A percentile compares a stretch with the other conserved stretches of the same genome.
Conservation (phyloP, 2,329 filamentous ascomycete species). For the Hypomyces rosellus region DNA sequence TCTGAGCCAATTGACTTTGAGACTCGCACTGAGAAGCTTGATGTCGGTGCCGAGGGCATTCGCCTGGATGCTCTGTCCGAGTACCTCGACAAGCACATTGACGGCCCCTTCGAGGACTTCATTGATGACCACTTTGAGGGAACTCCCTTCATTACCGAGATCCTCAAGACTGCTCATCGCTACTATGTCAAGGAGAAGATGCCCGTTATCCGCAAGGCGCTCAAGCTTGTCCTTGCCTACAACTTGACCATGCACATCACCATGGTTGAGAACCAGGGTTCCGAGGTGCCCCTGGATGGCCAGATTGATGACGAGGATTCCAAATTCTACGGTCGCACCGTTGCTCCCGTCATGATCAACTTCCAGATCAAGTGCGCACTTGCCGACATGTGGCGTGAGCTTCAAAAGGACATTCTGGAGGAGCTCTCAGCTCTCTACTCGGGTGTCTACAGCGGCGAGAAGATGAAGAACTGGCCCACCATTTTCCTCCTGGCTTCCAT, state of each 20-base stretch:
- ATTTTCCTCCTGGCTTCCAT: constrained; percentile 97
- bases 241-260: constrained; percentile 93
- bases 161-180: constrained; percentile 91
- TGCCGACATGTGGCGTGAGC: constrained; percentile 95
- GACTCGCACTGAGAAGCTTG: constrained; percentile 79
- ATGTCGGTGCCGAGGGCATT: constrained; percentile 83
- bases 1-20: constrained; percentile 76
- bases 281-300: constrained; percentile 70
- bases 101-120: constrained; percentile 85
- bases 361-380: constrained; percentile 98
- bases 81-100: constrained; percentile 92
- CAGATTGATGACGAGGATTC: constrained; percentile 81
- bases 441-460: constrained; percentile 95
- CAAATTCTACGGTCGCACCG: constrained; percentile 82
- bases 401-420: constrained; percentile 93
- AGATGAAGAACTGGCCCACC: constrained; percentile 97
- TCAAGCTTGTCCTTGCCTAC: constrained; percentile 93
- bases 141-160: constrained; percentile 89
- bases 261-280: constrained; percentile 82
- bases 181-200: constrained; percentile 86
- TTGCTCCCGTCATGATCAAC: constrained; percentile 98
- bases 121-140: constrained; percentile 96
- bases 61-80: constrained; percentile 75
- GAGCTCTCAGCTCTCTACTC: constrained; percentile 90
- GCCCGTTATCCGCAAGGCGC: constrained; percentile 85